Evolutionary conservation across 306 rosid species (phyloP).

Genomic region (Ziziphus jujuba): DNA sequence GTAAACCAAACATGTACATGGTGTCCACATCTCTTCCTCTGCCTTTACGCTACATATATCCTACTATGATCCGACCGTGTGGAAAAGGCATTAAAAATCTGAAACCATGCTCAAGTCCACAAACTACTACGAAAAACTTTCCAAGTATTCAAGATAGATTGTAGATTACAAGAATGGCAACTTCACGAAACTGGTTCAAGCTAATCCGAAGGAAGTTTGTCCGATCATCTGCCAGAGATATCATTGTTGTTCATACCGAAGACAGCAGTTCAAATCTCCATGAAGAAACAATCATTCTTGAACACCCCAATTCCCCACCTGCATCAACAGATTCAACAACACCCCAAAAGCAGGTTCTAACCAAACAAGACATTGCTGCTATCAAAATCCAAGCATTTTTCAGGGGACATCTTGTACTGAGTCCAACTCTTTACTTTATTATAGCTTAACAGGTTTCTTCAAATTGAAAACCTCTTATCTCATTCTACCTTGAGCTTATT

Average conservation of each 20-base stretch:
- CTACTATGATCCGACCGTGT: neutral
- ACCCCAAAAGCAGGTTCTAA: neutral
- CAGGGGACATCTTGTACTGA: constrained; percentile 82
- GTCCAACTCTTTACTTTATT: neutral
- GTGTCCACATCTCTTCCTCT: constrained; percentile 45
- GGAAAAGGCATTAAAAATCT: neutral
- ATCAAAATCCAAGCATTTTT: constrained; percentile 74
- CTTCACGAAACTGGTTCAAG: constrained; percentile 48
- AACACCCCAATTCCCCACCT: constrained; percentile 5
- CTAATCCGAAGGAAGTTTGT: constrained; percentile 38
- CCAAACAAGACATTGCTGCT: constrained; percentile 52
- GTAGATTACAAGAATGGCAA: constrained; percentile 34
- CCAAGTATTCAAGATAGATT: neutral
- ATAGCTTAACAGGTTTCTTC: no score
- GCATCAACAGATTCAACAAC: constrained; percentile 5
- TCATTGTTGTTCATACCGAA: constrained; percentile 29
- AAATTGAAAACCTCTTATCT: no score
- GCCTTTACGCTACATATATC: constrained; percentile 48
- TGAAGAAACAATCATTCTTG: constrained; percentile 6
- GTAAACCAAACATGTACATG: constrained; percentile 30
- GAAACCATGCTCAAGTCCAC: neutral
- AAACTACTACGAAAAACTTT: neutral
- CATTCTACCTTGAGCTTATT: neutral
- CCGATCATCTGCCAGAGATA: constrained; percentile 37
- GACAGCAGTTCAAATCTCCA: constrained; percentile 25